These are phyloP conservation scores for Tremellales sp. DNA, from an alignment of 1,284 basidiomycete species.

Conservation along the genomic window DNA sequence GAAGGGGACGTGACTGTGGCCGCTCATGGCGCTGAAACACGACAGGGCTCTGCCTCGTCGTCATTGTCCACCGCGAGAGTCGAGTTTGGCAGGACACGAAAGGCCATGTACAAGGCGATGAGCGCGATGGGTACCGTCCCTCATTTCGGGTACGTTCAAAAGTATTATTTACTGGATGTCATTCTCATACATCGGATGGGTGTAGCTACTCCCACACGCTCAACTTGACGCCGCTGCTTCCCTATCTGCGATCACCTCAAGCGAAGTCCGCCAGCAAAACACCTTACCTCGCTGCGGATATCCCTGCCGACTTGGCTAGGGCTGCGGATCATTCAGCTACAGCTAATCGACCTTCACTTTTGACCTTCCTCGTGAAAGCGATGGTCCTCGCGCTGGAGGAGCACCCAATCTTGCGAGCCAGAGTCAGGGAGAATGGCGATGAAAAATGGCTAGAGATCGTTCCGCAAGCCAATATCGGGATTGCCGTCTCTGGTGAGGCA, in stretches of 20 bases:
- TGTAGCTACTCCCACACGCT: conserved; percentile 70
- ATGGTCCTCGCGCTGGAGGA: conserved; percentile 74
- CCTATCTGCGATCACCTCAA: conserved; percentile 66
- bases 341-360: conserved; percentile 60
- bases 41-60: too few relatives aligned
- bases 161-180: neutral
- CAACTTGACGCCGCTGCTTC: conserved; percentile 74
- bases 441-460: conserved; percentile 35
- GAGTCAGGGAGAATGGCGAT: conserved; percentile 22
- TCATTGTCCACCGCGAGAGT: conserved; percentile 55
- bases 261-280: conserved; percentile 60
- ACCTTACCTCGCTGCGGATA: conserved; percentile 47
- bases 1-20: conserved; percentile 57
- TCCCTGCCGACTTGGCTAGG: conserved; percentile 53
- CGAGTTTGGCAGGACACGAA: conserved; percentile 71
- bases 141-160: conserved; percentile 62
- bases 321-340: neutral
- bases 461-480: conserved; percentile 35
- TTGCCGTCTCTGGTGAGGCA: conserved; percentile 41
- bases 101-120: conserved; percentile 85
- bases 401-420: conserved; percentile 43
- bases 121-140: conserved; percentile 60
- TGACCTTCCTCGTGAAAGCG: conserved; percentile 82
- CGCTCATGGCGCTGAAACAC: conserved; percentile 18
- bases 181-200: neutral